phyloP scores from a whole-genome alignment of 2,329 filamentous ascomycete genomes.

The Ophiostoma perfectum region DNA sequence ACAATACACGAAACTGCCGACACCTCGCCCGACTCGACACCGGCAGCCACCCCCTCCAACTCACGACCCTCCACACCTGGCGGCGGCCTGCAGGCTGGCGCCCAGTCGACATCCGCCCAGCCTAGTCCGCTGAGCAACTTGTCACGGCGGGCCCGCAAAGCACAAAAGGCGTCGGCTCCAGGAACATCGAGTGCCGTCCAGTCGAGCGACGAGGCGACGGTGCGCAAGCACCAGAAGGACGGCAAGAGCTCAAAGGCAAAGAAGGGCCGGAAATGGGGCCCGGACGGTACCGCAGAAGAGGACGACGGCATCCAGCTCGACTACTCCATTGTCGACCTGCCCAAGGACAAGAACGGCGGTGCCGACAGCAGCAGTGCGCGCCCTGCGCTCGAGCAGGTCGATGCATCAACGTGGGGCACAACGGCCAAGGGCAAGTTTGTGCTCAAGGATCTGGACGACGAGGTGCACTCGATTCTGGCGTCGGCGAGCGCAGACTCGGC shows the following conservation, averaged over 20 bases:
- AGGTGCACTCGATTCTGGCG: constrained; percentile 84
- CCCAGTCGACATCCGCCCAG: constrained; percentile 56
- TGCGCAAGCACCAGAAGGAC: constrained; percentile 52
- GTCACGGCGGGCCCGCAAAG: constrained; percentile 72
- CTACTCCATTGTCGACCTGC: constrained; percentile 66
- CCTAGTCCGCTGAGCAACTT: constrained; percentile 67
- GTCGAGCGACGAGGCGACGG: constrained; percentile 71
- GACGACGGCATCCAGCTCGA: constrained; percentile 75
- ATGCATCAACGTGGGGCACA: constrained; percentile 76
- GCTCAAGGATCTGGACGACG: constrained; percentile 85
- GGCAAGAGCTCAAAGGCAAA: constrained; percentile 52
- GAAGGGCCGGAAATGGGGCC: constrained; percentile 88
- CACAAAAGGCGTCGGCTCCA: constrained; percentile 52
- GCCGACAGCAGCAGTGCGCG: constrained; percentile 36
- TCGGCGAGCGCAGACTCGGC: constrained; percentile 49
- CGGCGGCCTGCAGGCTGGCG: constrained; percentile 52
- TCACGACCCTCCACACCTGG: constrained; percentile 75
- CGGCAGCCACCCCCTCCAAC: constrained; percentile 63
- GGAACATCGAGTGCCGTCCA: constrained; percentile 55
- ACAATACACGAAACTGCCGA: constrained; percentile 28
- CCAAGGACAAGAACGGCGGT: constrained; percentile 38
- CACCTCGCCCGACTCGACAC: constrained; percentile 62
- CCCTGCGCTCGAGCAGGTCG: constrained; percentile 64
- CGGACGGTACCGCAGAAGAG: constrained; percentile 80
- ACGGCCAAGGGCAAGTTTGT: constrained; percentile 94